Percentiles rank a stretch among this genome's conserved stretches.
phyloP scores from a whole-genome alignment of 2,329 filamentous ascomycete genomes.

The Stachybotrys echinatus region DNA sequence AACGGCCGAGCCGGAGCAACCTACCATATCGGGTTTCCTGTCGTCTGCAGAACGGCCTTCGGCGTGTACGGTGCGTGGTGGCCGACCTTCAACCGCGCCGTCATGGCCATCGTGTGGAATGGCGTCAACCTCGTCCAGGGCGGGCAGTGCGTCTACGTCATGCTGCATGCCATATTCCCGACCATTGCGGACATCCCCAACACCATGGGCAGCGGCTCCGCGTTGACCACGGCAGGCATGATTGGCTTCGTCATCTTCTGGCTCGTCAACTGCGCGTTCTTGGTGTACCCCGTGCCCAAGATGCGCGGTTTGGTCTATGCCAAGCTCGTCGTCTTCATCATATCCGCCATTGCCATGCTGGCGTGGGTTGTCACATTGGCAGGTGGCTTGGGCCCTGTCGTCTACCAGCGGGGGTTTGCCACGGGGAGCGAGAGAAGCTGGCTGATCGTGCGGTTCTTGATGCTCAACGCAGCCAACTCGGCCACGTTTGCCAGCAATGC shows the following conservation, averaged over 20 bases:
- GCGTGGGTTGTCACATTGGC: conserved; percentile 18
- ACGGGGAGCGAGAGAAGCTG: conserved; percentile 26
- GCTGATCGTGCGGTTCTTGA: conserved; percentile 30
- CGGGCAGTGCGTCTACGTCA: conserved; percentile 22
- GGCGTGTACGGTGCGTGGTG: conserved; percentile 39
- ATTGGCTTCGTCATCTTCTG: conserved; percentile 36
- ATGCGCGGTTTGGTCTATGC: conserved; percentile 11
- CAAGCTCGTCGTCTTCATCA: conserved; percentile 27
- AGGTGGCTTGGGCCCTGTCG: conserved; percentile 12
- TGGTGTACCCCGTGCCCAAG: conserved; percentile 24
- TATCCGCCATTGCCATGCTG: conserved; percentile 31
- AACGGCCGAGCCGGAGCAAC: conserved; percentile 36
- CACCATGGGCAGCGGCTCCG: conserved; percentile 31
- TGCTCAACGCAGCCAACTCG: conserved; percentile 27
- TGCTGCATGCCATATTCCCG: conserved; percentile 35
- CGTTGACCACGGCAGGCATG: conserved; percentile 33
- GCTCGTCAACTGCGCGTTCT: conserved; percentile 31
- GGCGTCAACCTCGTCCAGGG: conserved; percentile 33
- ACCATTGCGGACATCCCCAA: conserved; percentile 32
- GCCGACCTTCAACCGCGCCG: conserved; percentile 36
- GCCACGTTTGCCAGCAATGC: conserved; percentile 33
- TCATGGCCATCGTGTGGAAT: conserved; percentile 40
- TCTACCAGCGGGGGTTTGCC: not conserved
- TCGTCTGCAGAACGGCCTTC: conserved; percentile 35
- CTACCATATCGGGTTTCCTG: conserved; percentile 37